These are phyloP conservation scores for Phytopythium cucurbitacearum DNA, from an alignment of 352 stramenopile genomes.

Conservation along the genomic window DNA sequence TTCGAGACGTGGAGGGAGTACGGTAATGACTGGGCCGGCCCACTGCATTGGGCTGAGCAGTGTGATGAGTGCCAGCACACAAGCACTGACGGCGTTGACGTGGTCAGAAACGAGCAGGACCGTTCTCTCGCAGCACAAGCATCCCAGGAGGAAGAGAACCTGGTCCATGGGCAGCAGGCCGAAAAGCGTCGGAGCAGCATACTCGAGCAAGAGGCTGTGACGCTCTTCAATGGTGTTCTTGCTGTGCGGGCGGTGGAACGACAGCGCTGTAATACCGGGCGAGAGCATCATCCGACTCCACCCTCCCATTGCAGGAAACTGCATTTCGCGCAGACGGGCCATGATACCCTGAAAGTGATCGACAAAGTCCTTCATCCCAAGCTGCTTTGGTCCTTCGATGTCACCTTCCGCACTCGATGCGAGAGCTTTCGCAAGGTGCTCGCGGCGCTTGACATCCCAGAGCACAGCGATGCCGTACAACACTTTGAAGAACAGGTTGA, in stretches of 20 bases:
- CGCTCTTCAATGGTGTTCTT: slow-evolving; percentile 48
- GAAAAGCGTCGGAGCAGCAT: slow-evolving; percentile 65
- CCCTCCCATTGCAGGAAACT: slow-evolving; percentile 64
- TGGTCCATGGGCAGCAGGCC: slow-evolving; percentile 72
- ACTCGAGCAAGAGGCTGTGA: slow-evolving; percentile 64
- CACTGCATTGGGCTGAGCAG: slow-evolving; percentile 67
- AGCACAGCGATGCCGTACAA: slow-evolving; percentile 69
- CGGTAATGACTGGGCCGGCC: slow-evolving; percentile 70
- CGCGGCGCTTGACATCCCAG: slow-evolving; percentile 53
- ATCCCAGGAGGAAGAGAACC: slow-evolving; percentile 71
- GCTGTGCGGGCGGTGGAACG: slow-evolving; percentile 75
- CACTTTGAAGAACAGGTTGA: slow-evolving; percentile 84
- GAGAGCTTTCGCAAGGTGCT: slow-evolving; percentile 14
- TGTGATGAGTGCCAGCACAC: slow-evolving; percentile 67
- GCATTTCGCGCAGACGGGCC: slow-evolving; percentile 51
- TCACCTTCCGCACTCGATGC: background rate
- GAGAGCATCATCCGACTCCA: slow-evolving; percentile 68
- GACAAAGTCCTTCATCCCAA: slow-evolving; percentile 54
- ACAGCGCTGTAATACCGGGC: slow-evolving; percentile 47
- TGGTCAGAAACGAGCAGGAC: slow-evolving; percentile 74
- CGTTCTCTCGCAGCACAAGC: slow-evolving; percentile 72
- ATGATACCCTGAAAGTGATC: slow-evolving; percentile 63
- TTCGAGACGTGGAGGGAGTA: slow-evolving; percentile 59
- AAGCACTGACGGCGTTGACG: slow-evolving; percentile 71
- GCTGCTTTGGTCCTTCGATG: slow-evolving; percentile 18